These are phyloP conservation scores for Apiotrichum laibachii DNA, from an alignment of 1,284 basidiomycete genomes.

Conservation along the genomic window DNA sequence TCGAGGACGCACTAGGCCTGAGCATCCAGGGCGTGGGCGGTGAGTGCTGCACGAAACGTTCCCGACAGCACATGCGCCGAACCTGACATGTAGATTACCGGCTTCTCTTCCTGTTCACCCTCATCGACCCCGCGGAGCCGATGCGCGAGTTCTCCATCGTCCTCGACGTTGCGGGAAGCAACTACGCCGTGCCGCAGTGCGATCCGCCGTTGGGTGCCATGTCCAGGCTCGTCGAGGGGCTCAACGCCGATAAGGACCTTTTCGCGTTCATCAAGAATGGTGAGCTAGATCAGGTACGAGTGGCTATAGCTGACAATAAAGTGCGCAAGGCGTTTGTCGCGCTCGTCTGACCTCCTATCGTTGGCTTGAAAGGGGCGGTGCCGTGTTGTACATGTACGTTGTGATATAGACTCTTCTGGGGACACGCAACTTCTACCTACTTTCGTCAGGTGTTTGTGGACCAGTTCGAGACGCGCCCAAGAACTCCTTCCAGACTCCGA, in stretches of 20 bases:
- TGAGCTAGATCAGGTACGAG: constrained; percentile 21
- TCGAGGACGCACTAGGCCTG: constrained; percentile 63
- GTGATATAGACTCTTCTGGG: not conserved
- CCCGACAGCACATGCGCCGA: no score
- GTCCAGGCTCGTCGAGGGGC: constrained; percentile 36
- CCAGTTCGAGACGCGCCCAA: no score
- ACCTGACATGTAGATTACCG: constrained; percentile 55
- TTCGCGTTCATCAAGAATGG: constrained; percentile 47
- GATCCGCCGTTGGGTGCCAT: constrained; percentile 40
- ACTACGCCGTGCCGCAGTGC: constrained; percentile 58
- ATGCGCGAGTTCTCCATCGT: constrained; percentile 70
- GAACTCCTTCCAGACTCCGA: no score
- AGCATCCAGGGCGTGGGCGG: constrained; percentile 69
- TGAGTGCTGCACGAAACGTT: constrained; percentile 30
- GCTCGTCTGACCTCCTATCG: constrained; percentile 6
- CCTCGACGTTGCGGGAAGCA: constrained; percentile 63
- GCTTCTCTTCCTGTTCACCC: constrained; percentile 68
- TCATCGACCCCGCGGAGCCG: constrained; percentile 61
- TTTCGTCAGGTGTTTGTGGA: no score
- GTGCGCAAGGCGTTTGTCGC: constrained; percentile 38
- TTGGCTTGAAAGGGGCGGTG: no score
- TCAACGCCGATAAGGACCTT: constrained; percentile 47
- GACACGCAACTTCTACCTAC: not conserved
- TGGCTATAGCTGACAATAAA: constrained; percentile 8
- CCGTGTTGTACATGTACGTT: not conserved